Evolutionary conservation across 2,329 filamentous ascomycete genomes (phyloP).

Genomic region (Phaeosphaeriaceae sp.): DNA sequence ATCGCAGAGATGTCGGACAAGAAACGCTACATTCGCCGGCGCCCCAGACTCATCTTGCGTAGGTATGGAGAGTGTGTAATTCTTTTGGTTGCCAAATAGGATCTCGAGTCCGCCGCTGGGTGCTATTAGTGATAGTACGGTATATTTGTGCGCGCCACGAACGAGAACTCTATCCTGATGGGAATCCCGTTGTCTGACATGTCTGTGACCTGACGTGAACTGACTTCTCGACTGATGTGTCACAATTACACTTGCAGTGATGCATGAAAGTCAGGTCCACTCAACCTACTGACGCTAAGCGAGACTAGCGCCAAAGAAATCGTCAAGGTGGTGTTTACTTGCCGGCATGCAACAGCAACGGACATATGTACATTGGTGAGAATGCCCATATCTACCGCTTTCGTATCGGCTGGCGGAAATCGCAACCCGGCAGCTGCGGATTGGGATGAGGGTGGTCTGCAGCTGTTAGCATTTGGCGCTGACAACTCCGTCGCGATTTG

Average conservation of each 20-base stretch:
- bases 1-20: constrained; percentile 81
- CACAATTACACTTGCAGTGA: constrained; percentile 13
- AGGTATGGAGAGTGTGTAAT: constrained; percentile 75
- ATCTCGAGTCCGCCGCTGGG: constrained; percentile 86
- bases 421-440: constrained; percentile 88
- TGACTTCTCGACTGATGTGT: neutral
- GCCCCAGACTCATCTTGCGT: constrained; percentile 65
- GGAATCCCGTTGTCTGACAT: constrained; percentile 53
- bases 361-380: constrained; percentile 21
- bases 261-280: constrained; percentile 16
- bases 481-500: constrained; percentile 90
- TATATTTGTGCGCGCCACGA: constrained; percentile 31
- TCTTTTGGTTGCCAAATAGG: constrained; percentile 84
- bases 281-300: constrained; percentile 27
- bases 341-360: constrained; percentile 17
- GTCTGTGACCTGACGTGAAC: constrained; percentile 5
- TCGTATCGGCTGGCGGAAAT: constrained; percentile 84
- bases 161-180: constrained; percentile 80
- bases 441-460: constrained; percentile 73
- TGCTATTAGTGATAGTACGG: constrained; percentile 13
- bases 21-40: constrained; percentile 73
- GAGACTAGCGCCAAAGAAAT: constrained; percentile 43
- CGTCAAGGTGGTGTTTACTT: constrained; percentile 31
- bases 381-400: constrained; percentile 51
- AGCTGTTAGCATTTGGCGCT: constrained; percentile 85